phyloP scores from a whole-genome alignment of 768 basidiomycete species.

The Ramaria sp. region DNA sequence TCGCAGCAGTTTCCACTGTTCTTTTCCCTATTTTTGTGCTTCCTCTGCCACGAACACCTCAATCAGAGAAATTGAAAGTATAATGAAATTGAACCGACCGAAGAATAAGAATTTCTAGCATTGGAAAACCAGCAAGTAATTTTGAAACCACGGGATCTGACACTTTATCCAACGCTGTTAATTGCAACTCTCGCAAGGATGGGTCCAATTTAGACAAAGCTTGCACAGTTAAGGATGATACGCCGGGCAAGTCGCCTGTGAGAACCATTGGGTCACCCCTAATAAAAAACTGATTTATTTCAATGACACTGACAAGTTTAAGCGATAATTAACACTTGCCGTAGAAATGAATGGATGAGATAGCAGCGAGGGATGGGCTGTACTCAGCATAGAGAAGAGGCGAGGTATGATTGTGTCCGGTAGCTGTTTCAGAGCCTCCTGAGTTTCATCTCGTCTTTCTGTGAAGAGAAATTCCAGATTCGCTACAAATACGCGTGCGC shows the following conservation, averaged over 20 bases:
- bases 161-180: constrained; percentile 42
- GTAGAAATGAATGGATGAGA: constrained; percentile 43
- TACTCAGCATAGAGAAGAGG: constrained; percentile 40
- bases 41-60: constrained; percentile 28
- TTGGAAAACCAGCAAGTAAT: constrained; percentile 32
- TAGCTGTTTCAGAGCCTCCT: constrained; percentile 29
- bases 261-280: constrained; percentile 41
- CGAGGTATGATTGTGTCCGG: constrained; percentile 42
- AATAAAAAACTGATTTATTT: constrained; percentile 39
- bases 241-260: constrained; percentile 38
- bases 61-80: not conserved
- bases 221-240: constrained; percentile 37
- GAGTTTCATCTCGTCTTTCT: constrained; percentile 30
- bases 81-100: constrained; percentile 27
- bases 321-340: constrained; percentile 24
- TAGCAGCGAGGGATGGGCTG: constrained; percentile 39
- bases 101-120: constrained; percentile 38
- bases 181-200: constrained; percentile 34
- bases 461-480: constrained; percentile 28
- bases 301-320: not conserved
- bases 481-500: constrained; percentile 39
- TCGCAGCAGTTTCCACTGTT: constrained; percentile 33
- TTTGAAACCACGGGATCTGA: constrained; percentile 41
- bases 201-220: constrained; percentile 29
- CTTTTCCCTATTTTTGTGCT: constrained; percentile 45